These are phyloP conservation scores for Xylaria sp. DNA, from an alignment of 2,329 filamentous ascomycete species.

Conservation along the genomic window DNA sequence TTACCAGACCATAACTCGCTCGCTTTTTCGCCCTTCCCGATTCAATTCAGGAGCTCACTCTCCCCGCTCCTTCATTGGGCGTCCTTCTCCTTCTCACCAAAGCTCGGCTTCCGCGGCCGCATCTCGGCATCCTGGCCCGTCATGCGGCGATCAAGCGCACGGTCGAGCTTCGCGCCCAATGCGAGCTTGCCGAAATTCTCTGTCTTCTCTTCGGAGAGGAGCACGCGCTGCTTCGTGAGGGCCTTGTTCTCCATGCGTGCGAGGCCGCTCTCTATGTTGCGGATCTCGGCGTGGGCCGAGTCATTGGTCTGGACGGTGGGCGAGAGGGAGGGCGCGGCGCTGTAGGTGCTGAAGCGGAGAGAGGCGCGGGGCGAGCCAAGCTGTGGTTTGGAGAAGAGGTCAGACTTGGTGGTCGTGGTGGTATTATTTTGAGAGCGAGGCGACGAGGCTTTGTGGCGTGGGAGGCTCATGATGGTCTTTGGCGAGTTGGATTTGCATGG, in stretches of 20 bases:
- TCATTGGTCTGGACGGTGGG: conserved; percentile 49
- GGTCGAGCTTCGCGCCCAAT: conserved; percentile 83
- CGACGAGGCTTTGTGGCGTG: not conserved
- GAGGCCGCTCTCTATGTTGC: conserved; percentile 71
- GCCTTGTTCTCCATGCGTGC: conserved; percentile 88
- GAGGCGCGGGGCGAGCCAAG: conserved; percentile 45
- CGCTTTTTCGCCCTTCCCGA: not conserved
- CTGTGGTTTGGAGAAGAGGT: conserved; percentile 12
- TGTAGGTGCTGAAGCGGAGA: conserved; percentile 55
- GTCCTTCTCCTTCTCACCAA: conserved; percentile 24
- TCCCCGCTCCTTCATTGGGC: conserved; percentile 2
- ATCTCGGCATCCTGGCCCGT: conserved; percentile 83
- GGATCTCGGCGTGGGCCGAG: conserved; percentile 53
- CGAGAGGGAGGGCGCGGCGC: conserved; percentile 56
- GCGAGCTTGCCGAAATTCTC: conserved; percentile 81
- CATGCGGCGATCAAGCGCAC: conserved; percentile 82
- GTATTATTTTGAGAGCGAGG: not conserved
- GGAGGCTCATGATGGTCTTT: conserved; percentile 4
- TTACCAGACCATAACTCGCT: too few relatives aligned
- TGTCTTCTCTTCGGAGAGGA: conserved; percentile 71
- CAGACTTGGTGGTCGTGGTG: not conserved
- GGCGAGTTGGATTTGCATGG: conserved; percentile 6
- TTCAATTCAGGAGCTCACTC: not conserved
- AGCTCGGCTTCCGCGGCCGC: conserved; percentile 48
- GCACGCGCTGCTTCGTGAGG: conserved; percentile 74